Base-by-base conservation (phyloP, 2,329 filamentous ascomycete genomes). In the Hypoxylon sp. region DNA sequence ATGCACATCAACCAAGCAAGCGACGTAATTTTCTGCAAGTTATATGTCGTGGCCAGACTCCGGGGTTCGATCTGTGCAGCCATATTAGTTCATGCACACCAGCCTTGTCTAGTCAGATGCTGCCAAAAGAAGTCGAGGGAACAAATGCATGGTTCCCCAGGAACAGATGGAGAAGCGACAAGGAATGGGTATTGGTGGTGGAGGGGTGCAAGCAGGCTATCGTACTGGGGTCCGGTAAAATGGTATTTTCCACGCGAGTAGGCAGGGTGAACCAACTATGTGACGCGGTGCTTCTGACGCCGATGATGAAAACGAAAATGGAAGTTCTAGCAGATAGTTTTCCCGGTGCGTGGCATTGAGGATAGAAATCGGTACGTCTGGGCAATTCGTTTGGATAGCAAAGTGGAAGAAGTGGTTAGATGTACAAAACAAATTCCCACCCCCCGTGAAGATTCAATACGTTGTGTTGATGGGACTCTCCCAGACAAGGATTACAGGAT, bases 41-140 rank as follows among this genome's bases (percentile, higher is more conserved):
- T 53, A 60, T 57, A 43, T 56, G 43, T 56, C 19, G 57, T 61
- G 53, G 44, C 44, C 51, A 49, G 46, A 45, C 44, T 47, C 55
- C 43, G 27, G 49, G 52, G 35, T 56, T 37, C 27, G 54, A 53
- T 59, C 55, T 63, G 53, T 61, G 48, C 52, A 53, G 44, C 55
- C 52, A 46, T 57, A 51, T 63, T 57, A 64, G 60, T 63, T 59
- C 54, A 63, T 60, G 62, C 60, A 60, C 53, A 54, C 54, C 51
- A 57, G 48, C 51, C 54, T 54, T 49, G 57, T 51, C 55, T 53
- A 54, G 55, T 56, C 27, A 56, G 51, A 51, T 54, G 44, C 49
- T 44, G 55, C 54, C 55, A 55, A 57, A 50, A 49, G 41, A 57
- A 42, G 31, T 54, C 34, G 42, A 53, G 44, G 44, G 47, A 51